Conservation (phyloP, 345 rosid species). For the Sonneratia alba region DNA sequence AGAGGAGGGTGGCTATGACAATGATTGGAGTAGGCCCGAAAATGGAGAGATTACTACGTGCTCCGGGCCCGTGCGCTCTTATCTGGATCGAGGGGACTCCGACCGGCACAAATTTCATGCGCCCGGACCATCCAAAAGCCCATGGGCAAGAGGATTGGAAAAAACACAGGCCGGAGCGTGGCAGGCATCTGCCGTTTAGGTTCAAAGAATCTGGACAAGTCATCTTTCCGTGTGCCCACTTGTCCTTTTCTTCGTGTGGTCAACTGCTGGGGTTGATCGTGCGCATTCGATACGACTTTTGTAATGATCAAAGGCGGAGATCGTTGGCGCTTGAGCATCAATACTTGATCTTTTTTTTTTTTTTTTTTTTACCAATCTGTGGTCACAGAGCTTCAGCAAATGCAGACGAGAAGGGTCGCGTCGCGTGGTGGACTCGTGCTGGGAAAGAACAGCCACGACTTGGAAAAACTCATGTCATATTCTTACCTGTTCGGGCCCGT, state of each 20-base stretch:
- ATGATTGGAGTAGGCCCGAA: not conserved
- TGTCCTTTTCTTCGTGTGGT: not conserved
- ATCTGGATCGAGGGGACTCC: too few relatives aligned
- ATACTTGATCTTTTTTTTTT: too few relatives aligned
- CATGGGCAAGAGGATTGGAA: not conserved
- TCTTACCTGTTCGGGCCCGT: not conserved
- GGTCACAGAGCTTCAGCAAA: not conserved
- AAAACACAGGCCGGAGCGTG: constrained; percentile 41
- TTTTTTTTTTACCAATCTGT: too few relatives aligned
- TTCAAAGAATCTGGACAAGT: constrained; percentile 23
- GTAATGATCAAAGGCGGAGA: too few relatives aligned
- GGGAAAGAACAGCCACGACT: not conserved
- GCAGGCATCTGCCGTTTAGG: constrained; percentile 20
- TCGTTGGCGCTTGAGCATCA: not conserved
- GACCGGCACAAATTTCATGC: not conserved
- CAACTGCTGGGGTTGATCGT: too few relatives aligned
- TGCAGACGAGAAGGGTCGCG: not conserved
- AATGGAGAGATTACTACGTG: too few relatives aligned
- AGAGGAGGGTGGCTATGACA: not conserved
- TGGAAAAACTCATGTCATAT: not conserved
- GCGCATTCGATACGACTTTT: too few relatives aligned
- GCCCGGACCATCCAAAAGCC: not conserved
- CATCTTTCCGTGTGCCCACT: constrained; percentile 28
- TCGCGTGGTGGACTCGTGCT: constrained; percentile 13
- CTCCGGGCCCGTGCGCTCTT: not conserved